A percentile compares a stretch with the other conserved stretches of the same genome.
phyloP scores from a whole-genome alignment of 805 yeast genomes.

The Sungouiozyma intestinalis region DNA sequence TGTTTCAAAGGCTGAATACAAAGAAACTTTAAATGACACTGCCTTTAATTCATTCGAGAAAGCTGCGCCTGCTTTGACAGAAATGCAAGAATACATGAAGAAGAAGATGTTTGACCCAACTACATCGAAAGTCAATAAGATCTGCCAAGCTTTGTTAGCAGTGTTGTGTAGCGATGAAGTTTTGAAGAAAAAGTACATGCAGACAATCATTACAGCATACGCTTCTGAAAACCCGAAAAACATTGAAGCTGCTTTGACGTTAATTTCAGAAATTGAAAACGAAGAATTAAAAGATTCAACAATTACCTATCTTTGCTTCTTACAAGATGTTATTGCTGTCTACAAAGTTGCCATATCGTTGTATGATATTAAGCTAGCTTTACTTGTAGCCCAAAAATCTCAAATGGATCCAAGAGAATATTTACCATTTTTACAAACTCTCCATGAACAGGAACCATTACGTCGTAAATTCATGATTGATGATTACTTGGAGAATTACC shows the following conservation, averaged over 20 bases:
- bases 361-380: constrained; percentile 71
- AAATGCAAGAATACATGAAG: constrained; percentile 34
- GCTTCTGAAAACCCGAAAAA: constrained; percentile 89
- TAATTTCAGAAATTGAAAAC: constrained; percentile 45
- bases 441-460: constrained; percentile 55
- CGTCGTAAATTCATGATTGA: constrained; percentile 73
- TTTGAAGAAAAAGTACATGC: constrained; percentile 50
- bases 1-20: constrained; percentile 71
- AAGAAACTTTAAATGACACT: constrained; percentile 45
- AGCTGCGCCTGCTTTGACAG: constrained; percentile 25
- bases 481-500: constrained; percentile 55
- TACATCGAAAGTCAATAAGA: constrained; percentile 56
- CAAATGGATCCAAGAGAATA: constrained; percentile 98
- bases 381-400: constrained; percentile 86
- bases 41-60: constrained; percentile 22
- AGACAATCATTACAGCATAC: constrained; percentile 78
- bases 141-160: constrained; percentile 60
- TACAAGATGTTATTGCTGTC: constrained; percentile 77
- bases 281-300: constrained; percentile 47
- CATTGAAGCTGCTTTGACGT: constrained; percentile 56
- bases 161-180: constrained; percentile 41
- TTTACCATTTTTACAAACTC: constrained; percentile 75
- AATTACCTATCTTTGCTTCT: constrained; percentile 77
- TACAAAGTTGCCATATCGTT: constrained; percentile 72
- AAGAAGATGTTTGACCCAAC: constrained; percentile 31